A percentile compares a stretch with the other conserved stretches of the same genome.
phyloP scores from a whole-genome alignment of 768 basidiomycete genomes.

The Hericium coralloides region DNA sequence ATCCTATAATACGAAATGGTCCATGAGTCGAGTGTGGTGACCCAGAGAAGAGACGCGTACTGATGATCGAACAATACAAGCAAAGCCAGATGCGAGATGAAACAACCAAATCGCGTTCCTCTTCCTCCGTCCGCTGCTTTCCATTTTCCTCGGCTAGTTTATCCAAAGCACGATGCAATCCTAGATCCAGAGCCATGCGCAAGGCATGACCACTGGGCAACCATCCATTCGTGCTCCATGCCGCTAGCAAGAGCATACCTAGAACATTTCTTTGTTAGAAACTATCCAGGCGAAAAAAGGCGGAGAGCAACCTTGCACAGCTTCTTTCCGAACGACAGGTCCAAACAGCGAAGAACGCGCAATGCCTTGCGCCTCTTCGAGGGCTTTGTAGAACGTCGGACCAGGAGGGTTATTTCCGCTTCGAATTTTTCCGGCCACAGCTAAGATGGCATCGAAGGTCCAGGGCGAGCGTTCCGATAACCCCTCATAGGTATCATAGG shows the following conservation, averaged over 20 bases:
- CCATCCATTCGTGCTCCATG: constrained; percentile 94
- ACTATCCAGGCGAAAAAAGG: not conserved
- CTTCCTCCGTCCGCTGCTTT: constrained; percentile 64
- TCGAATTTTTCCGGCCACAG: constrained; percentile 86
- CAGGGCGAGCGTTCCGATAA: constrained; percentile 90
- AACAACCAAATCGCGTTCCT: constrained; percentile 84
- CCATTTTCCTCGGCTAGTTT: constrained; percentile 72
- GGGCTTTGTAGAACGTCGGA: constrained; percentile 80
- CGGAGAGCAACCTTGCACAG: constrained; percentile 64
- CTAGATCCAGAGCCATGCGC: constrained; percentile 92
- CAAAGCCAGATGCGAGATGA: constrained; percentile 93
- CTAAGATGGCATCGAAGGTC: constrained; percentile 91
- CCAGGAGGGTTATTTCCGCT: constrained; percentile 82
- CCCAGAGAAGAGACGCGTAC: constrained; percentile 34
- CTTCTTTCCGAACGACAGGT: constrained; percentile 89
- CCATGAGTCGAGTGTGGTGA: constrained; percentile 5
- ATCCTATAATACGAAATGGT: constrained; percentile 39
- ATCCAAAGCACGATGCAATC: constrained; percentile 85
- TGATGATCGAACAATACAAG: constrained; percentile 95
- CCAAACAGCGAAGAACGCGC: constrained; percentile 91
- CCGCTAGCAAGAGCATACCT: constrained; percentile 89
- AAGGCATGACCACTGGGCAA: constrained; percentile 92
- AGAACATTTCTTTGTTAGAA: not conserved
- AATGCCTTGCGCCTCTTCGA: constrained; percentile 94
- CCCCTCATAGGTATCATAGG: constrained; percentile 89